Percentiles rank a stretch among this genome's conserved stretches.
Evolutionary conservation across 148 eudicot genomes (phyloP).

Genomic region (Persicaria maculosa): DNA sequence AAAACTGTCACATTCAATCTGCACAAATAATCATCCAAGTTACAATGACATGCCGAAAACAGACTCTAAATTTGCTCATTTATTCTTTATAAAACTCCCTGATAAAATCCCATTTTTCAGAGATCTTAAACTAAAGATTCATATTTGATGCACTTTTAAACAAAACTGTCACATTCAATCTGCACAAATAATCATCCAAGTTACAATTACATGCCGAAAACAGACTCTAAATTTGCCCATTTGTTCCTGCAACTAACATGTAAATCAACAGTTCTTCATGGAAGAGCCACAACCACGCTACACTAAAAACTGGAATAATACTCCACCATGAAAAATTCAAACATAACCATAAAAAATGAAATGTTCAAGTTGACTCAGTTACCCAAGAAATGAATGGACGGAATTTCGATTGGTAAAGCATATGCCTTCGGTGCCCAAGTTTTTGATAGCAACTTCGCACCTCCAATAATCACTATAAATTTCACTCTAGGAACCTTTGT

Average conservation of each 20-base stretch:
- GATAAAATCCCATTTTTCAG: no score
- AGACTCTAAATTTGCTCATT: background rate
- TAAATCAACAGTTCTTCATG: background rate
- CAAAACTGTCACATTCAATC: background rate
- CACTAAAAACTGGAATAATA: background rate
- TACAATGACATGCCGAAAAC: background rate
- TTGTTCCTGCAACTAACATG: background rate
- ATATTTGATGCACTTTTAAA: background rate
- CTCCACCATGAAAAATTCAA: background rate
- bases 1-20: background rate
- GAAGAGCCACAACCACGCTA: background rate
- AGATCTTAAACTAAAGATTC: no score
- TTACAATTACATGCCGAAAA: background rate
- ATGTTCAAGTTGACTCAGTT: background rate
- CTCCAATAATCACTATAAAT: slow-evolving; percentile 11
- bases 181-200: background rate
- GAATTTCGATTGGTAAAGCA: slow-evolving; percentile 4
- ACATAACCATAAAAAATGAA: background rate
- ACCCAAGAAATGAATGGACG: slow-evolving; percentile 11
- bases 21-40: background rate
- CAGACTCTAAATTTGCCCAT: background rate
- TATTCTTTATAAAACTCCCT: no score
- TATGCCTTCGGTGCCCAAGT: slow-evolving; percentile 4
- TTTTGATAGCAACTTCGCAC: slow-evolving; percentile 7
- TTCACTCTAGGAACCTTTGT: slow-evolving; percentile 10